A percentile compares a stretch with the other conserved stretches of the same genome.
Evolutionary conservation across 208 protist species (phyloP).

Genomic region (Trypanosoma avium): DNA sequence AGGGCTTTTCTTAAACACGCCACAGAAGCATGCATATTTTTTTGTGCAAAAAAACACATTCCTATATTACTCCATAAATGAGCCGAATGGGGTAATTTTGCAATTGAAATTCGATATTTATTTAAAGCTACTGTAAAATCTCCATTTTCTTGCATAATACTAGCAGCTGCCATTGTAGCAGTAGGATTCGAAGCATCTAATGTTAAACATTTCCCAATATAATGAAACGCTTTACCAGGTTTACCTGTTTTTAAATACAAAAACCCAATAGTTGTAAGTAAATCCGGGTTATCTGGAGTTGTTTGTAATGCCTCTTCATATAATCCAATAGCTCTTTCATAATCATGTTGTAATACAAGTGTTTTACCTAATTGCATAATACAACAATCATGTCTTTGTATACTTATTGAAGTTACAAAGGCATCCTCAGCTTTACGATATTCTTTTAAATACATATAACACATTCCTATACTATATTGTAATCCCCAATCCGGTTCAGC

Average conservation of each 20-base stretch:
- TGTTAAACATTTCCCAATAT: conserved; percentile 90
- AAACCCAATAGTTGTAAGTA: conserved; percentile 92
- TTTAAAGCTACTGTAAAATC: conserved; percentile 95
- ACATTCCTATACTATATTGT: conserved; percentile 92
- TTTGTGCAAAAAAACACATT: conserved; percentile 96
- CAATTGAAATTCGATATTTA: conserved; percentile 94
- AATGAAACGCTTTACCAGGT: conserved; percentile 87
- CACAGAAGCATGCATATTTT: conserved; percentile 92
- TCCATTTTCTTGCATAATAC: conserved; percentile 94
- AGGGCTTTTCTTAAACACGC: conserved; percentile 95
- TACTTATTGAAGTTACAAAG: conserved; percentile 81
- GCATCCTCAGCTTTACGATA: conserved; percentile 69
- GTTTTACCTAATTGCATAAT: conserved; percentile 91
- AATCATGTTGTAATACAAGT: conserved; percentile 68
- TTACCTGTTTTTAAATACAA: conserved; percentile 88
- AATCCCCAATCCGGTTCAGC: conserved; percentile 90
- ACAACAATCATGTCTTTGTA: conserved; percentile 90
- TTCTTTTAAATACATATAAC: conserved; percentile 76
- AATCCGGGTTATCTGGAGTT: conserved; percentile 91
- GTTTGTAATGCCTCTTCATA: conserved; percentile 86
- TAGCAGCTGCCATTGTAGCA: conserved; percentile 92
- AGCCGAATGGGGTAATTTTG: conserved; percentile 83
- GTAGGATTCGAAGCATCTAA: conserved; percentile 85
- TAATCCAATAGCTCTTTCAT: conserved; percentile 64
- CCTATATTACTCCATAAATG: conserved; percentile 98